phyloP scores from a whole-genome alignment of 306 rosid genomes.

The Rubus idaeus region DNA sequence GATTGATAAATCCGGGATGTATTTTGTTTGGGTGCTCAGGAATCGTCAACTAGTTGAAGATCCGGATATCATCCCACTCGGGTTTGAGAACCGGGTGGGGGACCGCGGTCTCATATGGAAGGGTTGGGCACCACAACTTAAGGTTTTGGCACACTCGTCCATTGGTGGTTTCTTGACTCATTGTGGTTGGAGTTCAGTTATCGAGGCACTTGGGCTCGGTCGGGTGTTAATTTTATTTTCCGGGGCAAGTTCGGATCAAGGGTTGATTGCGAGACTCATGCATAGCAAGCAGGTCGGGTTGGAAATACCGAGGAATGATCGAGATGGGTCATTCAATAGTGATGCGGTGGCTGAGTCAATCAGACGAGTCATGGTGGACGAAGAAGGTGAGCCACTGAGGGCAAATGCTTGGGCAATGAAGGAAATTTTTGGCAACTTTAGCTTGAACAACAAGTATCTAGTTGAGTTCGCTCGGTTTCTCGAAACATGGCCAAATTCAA shows the following conservation, averaged over 20 bases:
- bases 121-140: constrained; percentile 27
- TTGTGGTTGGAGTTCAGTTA: constrained; percentile 29
- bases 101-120: constrained; percentile 15
- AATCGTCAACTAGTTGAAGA: not conserved
- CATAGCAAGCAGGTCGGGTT: not conserved
- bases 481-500: not conserved
- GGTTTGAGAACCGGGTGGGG: constrained; percentile 7
- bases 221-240: constrained; percentile 17
- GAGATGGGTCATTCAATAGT: constrained; percentile 18
- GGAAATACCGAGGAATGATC: constrained; percentile 21
- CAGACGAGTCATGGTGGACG: constrained; percentile 20
- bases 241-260: constrained; percentile 16
- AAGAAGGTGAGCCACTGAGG: constrained; percentile 8
- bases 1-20: constrained; percentile 25
- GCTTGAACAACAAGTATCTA: constrained; percentile 1
- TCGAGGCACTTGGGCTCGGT: constrained; percentile 22
- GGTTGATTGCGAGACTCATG: constrained; percentile 10
- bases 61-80: not conserved
- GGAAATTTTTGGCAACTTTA: constrained; percentile 5
- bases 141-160: not conserved
- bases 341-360: constrained; percentile 13
- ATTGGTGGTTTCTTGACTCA: constrained; percentile 28
- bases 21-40: constrained; percentile 26
- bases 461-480: constrained; percentile 5
- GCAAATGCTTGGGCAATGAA: constrained; percentile 16